phyloP scores from a whole-genome alignment of 768 basidiomycete species.

The Trametes cubensis region DNA sequence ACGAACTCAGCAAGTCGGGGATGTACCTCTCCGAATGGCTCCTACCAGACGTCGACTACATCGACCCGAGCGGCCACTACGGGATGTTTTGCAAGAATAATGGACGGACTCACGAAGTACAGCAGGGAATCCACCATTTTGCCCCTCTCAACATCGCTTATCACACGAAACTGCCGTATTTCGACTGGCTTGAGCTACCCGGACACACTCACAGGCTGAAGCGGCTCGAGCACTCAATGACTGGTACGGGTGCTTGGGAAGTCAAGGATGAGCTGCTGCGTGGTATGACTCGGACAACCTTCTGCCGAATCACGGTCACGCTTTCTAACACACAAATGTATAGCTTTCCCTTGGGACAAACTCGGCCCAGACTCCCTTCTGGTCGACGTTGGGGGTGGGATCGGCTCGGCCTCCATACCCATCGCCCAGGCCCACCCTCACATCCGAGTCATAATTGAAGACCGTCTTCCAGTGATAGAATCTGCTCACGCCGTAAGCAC shows the following conservation, averaged over 20 bases:
- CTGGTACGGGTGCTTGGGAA: conserved; percentile 71
- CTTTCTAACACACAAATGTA: conserved; percentile 18
- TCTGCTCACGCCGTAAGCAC: conserved; percentile 37
- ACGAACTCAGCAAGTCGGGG: conserved; percentile 69
- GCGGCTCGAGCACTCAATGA: conserved; percentile 77
- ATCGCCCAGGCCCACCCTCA: conserved; percentile 17
- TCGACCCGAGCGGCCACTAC: too few species aligned
- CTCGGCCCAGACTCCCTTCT: conserved; percentile 5
- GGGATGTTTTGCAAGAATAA: too few species aligned
- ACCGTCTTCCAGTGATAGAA: conserved; percentile 21
- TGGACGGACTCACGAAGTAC: too few species aligned
- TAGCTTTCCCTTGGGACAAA: conserved; percentile 21
- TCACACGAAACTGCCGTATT: not conserved
- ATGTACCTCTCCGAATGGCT: conserved; percentile 68
- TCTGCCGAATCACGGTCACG: too few species aligned
- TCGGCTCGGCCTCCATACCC: conserved; percentile 13
- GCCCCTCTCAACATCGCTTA: conserved; percentile 52
- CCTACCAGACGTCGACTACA: conserved; percentile 12
- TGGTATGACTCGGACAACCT: not conserved
- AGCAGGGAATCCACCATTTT: too few species aligned
- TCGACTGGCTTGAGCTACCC: conserved; percentile 63
- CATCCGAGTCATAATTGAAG: conserved; percentile 17
- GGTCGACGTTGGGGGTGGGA: conserved; percentile 21
- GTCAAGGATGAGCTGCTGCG: conserved; percentile 50
- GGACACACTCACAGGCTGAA: conserved; percentile 41